Conservation (phyloP, 2,329 filamentous ascomycete species). For the Chaetoscypha palmicola region DNA sequence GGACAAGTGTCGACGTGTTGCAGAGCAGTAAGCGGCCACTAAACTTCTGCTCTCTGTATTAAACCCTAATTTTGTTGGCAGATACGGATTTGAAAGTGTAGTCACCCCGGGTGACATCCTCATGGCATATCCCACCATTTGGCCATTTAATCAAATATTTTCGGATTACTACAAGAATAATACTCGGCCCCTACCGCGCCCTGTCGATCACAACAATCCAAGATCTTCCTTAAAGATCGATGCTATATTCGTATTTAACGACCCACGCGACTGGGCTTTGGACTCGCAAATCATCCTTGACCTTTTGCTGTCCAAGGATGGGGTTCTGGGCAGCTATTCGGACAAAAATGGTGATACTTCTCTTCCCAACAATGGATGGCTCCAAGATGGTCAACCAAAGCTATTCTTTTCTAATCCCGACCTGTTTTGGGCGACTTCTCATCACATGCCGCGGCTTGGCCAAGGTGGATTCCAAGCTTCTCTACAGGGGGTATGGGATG, state of each 20-base stretch:
- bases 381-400: slow-evolving; percentile 68
- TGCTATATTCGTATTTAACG: slow-evolving; percentile 88
- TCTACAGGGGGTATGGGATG: slow-evolving; percentile 69
- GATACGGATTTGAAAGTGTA: slow-evolving; percentile 72
- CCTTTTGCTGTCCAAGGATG: slow-evolving; percentile 67
- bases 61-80: slow-evolving; percentile 21
- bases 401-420: slow-evolving; percentile 88
- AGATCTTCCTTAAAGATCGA: slow-evolving; percentile 63
- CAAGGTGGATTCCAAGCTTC: slow-evolving; percentile 85
- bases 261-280: slow-evolving; percentile 89
- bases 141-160: slow-evolving; percentile 71
- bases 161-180: slow-evolving; percentile 52
- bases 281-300: slow-evolving; percentile 80
- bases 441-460: slow-evolving; percentile 77
- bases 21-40: slow-evolving; percentile 42
- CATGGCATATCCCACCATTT: slow-evolving; percentile 63
- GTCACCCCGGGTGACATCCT: slow-evolving; percentile 83
- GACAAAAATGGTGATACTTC: slow-evolving; percentile 56
- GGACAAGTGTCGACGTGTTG: slow-evolving; percentile 47
- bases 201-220: slow-evolving; percentile 38
- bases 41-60: background rate
- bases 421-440: slow-evolving; percentile 77
- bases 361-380: slow-evolving; percentile 69
- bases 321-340: slow-evolving; percentile 75
- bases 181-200: slow-evolving; percentile 49